Percentiles rank a stretch among this genome's conserved stretches.
These are phyloP conservation scores for Clarireedia homoeocarpa DNA, from an alignment of 2,329 filamentous ascomycete genomes.

Conservation along the genomic window DNA sequence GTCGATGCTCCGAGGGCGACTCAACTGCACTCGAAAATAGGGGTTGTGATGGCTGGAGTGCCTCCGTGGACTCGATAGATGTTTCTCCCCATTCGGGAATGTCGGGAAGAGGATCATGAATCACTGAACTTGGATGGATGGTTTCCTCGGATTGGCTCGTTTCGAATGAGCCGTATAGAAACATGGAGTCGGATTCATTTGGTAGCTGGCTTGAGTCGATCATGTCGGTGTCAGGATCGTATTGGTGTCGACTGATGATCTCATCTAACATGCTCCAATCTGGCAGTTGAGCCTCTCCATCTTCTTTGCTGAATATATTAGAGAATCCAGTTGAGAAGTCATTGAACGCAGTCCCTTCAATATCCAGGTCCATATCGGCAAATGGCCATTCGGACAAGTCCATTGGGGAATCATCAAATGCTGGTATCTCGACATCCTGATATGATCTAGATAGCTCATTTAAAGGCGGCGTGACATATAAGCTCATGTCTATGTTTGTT, in stretches of 20 bases:
- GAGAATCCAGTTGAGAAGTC: not conserved
- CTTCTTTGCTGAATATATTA: too few species aligned
- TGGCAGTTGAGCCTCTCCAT: not conserved
- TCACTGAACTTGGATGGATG: too few species aligned
- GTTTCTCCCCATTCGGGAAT: not conserved
- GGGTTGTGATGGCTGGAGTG: not conserved
- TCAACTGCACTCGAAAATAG: not conserved
- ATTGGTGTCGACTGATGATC: not conserved
- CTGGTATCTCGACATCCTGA: not conserved
- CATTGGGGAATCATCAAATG: not conserved
- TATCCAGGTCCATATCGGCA: not conserved
- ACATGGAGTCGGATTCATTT: not conserved
- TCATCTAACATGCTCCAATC: not conserved
- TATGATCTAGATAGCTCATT: not conserved
- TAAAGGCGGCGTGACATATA: not conserved
- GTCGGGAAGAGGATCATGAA: not conserved
- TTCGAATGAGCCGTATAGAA: not conserved
- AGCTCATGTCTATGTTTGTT: too few species aligned
- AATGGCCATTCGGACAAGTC: not conserved
- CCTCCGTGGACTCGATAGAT: not conserved
- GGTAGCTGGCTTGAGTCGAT: not conserved
- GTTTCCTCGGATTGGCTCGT: not conserved
- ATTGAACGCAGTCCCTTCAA: not conserved
- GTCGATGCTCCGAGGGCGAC: not conserved
- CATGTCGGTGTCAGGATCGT: not conserved